These are phyloP conservation scores for Ascochyta rabiei DNA, from an alignment of 2,329 filamentous ascomycete genomes.

Conservation along the genomic window DNA sequence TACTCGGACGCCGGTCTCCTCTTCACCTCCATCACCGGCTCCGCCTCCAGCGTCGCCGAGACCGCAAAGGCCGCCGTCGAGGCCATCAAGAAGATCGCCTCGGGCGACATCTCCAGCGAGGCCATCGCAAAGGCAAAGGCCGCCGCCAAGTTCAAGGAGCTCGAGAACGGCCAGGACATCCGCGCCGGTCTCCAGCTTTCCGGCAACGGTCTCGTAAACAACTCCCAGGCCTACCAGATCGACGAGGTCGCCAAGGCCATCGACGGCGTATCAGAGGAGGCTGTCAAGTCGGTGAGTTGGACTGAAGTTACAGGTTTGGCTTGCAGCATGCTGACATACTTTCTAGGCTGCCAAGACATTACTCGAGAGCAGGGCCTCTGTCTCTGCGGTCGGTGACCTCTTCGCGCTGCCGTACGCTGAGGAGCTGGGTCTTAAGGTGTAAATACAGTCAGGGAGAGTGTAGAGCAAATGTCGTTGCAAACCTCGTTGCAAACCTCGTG, in stretches of 20 bases:
- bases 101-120: constrained; percentile 78
- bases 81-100: constrained; percentile 79
- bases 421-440: constrained; percentile 93
- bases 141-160: constrained; percentile 88
- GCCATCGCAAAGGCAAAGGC: constrained; percentile 90
- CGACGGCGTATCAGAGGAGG: constrained; percentile 79
- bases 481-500: too few species aligned
- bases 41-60: constrained; percentile 72
- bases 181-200: constrained; percentile 80
- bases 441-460: constrained; percentile 56
- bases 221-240: constrained; percentile 82
- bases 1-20: constrained; percentile 97
- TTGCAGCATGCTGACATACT: constrained; percentile 27
- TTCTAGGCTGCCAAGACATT: constrained; percentile 83
- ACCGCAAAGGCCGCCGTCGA: constrained; percentile 80
- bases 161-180: constrained; percentile 80
- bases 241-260: constrained; percentile 78
- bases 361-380: constrained; percentile 85
- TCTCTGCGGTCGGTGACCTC: constrained; percentile 89
- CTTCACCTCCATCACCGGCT: constrained; percentile 78
- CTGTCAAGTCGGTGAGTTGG: constrained; percentile 79
- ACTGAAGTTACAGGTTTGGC: neutral
- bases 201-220: constrained; percentile 81
- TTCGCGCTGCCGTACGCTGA: constrained; percentile 89
- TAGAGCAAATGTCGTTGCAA: too few species aligned